These are phyloP conservation scores for Malus orientalis DNA, from an alignment of 306 rosid species.

Conservation along the genomic window DNA sequence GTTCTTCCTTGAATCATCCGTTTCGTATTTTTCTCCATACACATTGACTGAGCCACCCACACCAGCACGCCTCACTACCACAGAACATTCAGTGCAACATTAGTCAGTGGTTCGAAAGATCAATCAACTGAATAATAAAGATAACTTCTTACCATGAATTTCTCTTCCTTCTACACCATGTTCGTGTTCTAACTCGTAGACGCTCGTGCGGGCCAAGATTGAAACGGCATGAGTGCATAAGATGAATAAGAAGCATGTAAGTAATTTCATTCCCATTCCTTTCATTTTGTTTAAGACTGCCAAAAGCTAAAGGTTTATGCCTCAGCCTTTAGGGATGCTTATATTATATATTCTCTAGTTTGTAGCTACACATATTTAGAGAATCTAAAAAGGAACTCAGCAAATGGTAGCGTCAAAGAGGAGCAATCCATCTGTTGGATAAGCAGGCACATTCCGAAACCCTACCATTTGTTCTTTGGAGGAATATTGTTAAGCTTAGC, in stretches of 20 bases:
- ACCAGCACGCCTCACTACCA: background rate
- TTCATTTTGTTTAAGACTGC: no score
- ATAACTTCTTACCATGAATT: conserved; percentile 3
- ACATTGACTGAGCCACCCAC: background rate
- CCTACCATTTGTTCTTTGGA: background rate
- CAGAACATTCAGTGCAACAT: background rate
- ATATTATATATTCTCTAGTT: background rate
- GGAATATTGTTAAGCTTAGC: no score
- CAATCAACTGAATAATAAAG: background rate
- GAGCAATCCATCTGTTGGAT: background rate
- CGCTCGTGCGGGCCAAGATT: background rate
- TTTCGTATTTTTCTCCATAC: background rate
- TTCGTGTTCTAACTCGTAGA: background rate
- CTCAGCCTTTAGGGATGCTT: background rate
- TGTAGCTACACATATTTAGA: background rate
- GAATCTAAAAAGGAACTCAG: background rate
- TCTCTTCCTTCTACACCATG: background rate
- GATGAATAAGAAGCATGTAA: conserved; percentile 5
- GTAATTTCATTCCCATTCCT: background rate
- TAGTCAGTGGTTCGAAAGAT: no score
- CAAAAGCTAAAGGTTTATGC: no score
- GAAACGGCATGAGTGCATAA: background rate
- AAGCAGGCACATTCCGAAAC: background rate
- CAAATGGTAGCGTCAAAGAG: background rate
- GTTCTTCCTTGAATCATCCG: background rate